Evolutionary conservation across 2,329 filamentous ascomycete species (phyloP), one percentile per base, ranked within the genome.

Genomic region (Colletotrichum sp.): DNA sequence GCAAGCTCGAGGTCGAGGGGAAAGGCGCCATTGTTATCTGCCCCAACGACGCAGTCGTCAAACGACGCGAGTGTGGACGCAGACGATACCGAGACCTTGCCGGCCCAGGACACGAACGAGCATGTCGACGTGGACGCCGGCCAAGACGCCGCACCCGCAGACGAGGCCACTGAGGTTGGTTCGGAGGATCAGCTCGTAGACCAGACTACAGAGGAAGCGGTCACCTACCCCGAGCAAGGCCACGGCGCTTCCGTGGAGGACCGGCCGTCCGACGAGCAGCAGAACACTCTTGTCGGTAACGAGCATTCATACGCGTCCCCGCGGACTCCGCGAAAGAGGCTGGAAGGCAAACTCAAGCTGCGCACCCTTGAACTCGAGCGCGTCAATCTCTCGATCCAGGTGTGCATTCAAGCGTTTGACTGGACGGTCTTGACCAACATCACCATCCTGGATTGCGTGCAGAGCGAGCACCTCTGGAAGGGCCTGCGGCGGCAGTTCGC

Each of bases 381-480:
- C 28, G 90, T 96, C 4, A 90, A 91, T 1, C 84, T 97, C n/a
- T 95, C 93, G 2, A 89, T 95, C 56, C 88, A 92, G 10, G 91
- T 95, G n/a, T 87, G 95, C 70, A 89, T 92, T 62, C 90, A 90
- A 75, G 93, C 91, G 2, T 89, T 97, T 56, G 94, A 97, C 83
- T 97, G 94, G 94, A 91, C 91, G 2, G 87, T 89, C 12, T 83
- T 97, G 68, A 94, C 92, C 4, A 93, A 87, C 18, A 84, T 97
- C 66, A 96, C 95, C 1, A 89, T 97, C 24, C 89, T 97, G 61
- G 89, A 93, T 76, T 97, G 95, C 81, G 87, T 89, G 38, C 91
- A 94, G 68, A 92, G 95, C 80, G 94, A 96, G 75, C 89, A 90
- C 72, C 86, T 97, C 3, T 97, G 94, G 94, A 93, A 92, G 79